Conservation (phyloP, 163 green algal genomes). For the Scenedesmus sp. region DNA sequence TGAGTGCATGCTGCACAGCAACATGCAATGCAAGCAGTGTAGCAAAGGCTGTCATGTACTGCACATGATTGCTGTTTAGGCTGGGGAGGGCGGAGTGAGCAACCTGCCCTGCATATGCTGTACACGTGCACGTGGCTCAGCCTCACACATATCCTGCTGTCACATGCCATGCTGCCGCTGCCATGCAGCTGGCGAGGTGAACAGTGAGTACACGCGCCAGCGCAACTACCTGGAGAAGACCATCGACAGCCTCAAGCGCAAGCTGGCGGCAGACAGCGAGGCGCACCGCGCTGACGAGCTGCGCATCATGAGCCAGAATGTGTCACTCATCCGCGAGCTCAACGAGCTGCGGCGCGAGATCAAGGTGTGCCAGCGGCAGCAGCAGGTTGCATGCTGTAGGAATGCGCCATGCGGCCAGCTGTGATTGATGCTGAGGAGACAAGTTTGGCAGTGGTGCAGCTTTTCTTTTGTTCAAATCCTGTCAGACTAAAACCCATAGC, state of each 20-base stretch:
- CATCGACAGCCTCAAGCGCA: slow-evolving; percentile 82
- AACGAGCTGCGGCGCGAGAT: slow-evolving; percentile 89
- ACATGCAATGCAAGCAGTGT: background rate
- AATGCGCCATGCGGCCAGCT: background rate
- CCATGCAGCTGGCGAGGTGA: background rate
- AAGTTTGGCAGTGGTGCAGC: background rate
- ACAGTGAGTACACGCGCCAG: slow-evolving; percentile 38
- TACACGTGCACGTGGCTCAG: background rate
- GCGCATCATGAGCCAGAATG: slow-evolving; percentile 83
- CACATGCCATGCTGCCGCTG: background rate
- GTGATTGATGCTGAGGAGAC: background rate
- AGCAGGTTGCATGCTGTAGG: background rate
- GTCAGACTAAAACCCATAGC: too few relatives aligned
- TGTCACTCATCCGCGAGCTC: slow-evolving; percentile 90
- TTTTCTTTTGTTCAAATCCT: background rate
- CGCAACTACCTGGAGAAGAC: slow-evolving; percentile 88
- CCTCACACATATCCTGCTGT: background rate
- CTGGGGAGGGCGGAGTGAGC: background rate
- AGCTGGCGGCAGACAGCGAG: slow-evolving; percentile 84
- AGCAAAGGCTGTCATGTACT: background rate
- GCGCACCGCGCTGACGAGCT: slow-evolving; percentile 56
- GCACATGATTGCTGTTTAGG: too few relatives aligned
- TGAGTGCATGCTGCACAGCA: background rate
- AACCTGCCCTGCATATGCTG: background rate
- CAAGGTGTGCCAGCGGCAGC: slow-evolving; percentile 50